A percentile compares a stretch with the other conserved stretches of the same genome.
These are phyloP conservation scores for Phytopythium montanum DNA, from an alignment of 352 stramenopile genomes.

Conservation along the genomic window DNA sequence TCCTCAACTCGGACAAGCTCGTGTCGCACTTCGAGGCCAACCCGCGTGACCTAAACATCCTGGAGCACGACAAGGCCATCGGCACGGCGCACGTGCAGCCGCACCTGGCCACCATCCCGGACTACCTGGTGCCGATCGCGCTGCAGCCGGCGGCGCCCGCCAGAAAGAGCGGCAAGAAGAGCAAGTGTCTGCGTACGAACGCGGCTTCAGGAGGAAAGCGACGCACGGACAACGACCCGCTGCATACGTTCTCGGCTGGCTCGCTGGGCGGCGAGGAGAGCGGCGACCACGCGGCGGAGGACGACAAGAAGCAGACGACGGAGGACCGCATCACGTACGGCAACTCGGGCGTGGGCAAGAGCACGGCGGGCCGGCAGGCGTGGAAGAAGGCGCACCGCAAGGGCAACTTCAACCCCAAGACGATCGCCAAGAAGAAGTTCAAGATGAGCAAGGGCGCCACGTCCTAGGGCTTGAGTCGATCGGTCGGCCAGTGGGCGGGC, in stretches of 20 bases:
- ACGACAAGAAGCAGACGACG: conserved; percentile 50
- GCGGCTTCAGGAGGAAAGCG: conserved; percentile 64
- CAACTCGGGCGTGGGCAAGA: conserved; percentile 90
- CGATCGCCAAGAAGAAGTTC: conserved; percentile 83
- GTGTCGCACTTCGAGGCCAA: conserved; percentile 97
- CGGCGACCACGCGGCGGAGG: conserved; percentile 25
- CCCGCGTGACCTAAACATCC: conserved; percentile 91
- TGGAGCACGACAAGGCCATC: conserved; percentile 96
- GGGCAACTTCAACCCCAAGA: conserved; percentile 93
- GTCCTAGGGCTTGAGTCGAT: conserved; percentile 38
- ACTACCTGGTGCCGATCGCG: conserved; percentile 97
- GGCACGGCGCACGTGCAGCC: conserved; percentile 92
- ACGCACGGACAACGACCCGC: conserved; percentile 95
- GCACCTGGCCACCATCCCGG: conserved; percentile 94
- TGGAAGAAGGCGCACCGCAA: conserved; percentile 91
- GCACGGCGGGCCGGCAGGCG: conserved; percentile 90
- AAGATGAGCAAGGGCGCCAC: conserved; percentile 62
- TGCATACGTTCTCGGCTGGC: conserved; percentile 92
- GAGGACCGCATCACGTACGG: conserved; percentile 89
- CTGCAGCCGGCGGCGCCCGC: conserved; percentile 86
- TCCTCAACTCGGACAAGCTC: conserved; percentile 97
- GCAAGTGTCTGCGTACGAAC: conserved; percentile 46
- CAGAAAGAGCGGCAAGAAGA: conserved; percentile 85
- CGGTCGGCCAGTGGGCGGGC: no score
- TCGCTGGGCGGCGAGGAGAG: conserved; percentile 51